Evolutionary conservation across 2,329 filamentous ascomycete genomes (phyloP), one percentile per base, ranked within the genome.

Genomic region (Claviceps purpurea): DNA sequence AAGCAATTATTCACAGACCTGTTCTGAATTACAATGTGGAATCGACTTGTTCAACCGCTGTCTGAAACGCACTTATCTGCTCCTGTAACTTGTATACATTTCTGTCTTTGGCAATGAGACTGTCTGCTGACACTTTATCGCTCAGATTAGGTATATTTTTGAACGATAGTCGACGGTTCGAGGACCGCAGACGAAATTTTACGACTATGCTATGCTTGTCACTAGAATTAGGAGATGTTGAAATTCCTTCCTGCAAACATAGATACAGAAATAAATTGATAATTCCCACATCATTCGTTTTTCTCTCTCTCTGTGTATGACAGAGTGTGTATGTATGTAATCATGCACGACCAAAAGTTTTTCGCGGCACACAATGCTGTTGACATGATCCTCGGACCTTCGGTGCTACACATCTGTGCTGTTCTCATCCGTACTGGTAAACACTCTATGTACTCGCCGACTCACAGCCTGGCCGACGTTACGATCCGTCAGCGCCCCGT

Each of bases 31-130:
- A 62, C 62, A 58, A 75, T 87, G 83, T 85, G 76, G 84, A 86
- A 76, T 73, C 65, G 73, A 70, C 71, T 80, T 79, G 81, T 82
- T 81, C 84, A 88, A 88, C 83, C 85, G 84, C 84, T 88, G 81
- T 87, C 84, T 87, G 84, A 87, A 52, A 52, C 22, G 47, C 48
- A 30, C 47, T 52, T 39, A 18, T 3, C 20, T 7, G 7, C 11
- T 38, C 30, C 30, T 11, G 30, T 11, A 1, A 34, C 10, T 11
- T 10, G 3, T 34, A 34, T 4, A 11, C 30, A 34, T 10, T 49
- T 8, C 18, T 30, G 5, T 0, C 7, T n/a, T 38, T n/a, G 20
- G 26, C 40, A 26, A 26, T 22, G 22, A 37, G 43, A 20, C 42
- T 11, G 16, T 14, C 34, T 34, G 40, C 54, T 55, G 50, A 50